phyloP scores from a whole-genome alignment of 169 alveolate genomes.

The Toxoplasma gondii region DNA sequence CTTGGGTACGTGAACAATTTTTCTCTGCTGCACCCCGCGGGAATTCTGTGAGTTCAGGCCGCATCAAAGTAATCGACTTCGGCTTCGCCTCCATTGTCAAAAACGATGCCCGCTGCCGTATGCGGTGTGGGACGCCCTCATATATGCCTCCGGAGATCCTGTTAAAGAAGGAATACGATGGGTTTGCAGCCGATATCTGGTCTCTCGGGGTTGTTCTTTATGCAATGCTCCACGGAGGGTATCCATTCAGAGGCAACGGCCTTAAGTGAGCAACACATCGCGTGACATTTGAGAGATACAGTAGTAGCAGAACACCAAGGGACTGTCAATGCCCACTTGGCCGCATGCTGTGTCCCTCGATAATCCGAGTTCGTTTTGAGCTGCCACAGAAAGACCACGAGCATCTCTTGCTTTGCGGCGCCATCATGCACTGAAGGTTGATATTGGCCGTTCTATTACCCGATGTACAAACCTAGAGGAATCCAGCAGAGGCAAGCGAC shows the following conservation, averaged over 20 bases:
- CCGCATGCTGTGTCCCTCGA: too few species aligned
- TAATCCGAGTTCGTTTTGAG: too few species aligned
- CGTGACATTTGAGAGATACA: neutral
- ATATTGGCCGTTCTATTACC: too few species aligned
- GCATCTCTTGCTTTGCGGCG: too few species aligned
- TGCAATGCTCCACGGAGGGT: conserved; percentile 76
- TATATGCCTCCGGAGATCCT: conserved; percentile 85
- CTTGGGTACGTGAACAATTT: neutral
- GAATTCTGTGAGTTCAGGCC: conserved; percentile 37
- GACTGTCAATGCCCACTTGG: too few species aligned
- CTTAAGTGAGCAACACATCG: conserved; percentile 30
- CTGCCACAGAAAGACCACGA: too few species aligned
- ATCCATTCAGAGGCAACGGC: conserved; percentile 75
- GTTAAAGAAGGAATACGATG: conserved; percentile 75
- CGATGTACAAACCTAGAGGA: too few species aligned
- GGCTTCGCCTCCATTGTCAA: conserved; percentile 62
- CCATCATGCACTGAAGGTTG: too few species aligned
- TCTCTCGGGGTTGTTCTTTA: conserved; percentile 77
- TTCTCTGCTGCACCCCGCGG: neutral
- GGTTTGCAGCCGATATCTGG: conserved; percentile 77
- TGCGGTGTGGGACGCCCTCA: conserved; percentile 83
- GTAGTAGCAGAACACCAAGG: too few species aligned
- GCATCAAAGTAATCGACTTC: conserved; percentile 66
- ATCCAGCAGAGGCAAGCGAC: too few species aligned
- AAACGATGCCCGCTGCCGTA: conserved; percentile 52